Evolutionary conservation across 768 basidiomycete genomes (phyloP).

Genomic region (Termitomyces sp.): DNA sequence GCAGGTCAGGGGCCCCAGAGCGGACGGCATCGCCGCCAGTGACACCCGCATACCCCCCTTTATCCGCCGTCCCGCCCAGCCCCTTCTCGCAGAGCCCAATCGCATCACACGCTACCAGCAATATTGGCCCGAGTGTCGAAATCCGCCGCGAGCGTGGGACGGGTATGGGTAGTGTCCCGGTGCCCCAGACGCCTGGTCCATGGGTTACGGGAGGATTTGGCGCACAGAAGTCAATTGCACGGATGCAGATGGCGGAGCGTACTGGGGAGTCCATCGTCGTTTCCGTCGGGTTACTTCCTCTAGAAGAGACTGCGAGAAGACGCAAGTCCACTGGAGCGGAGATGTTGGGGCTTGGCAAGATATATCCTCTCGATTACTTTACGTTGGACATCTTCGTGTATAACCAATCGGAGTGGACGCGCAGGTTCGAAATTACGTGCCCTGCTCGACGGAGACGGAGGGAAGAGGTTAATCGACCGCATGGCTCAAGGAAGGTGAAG

Average conservation of each 20-base stretch:
- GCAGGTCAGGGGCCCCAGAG: slow-evolving; percentile 5
- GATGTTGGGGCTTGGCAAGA: slow-evolving; percentile 35
- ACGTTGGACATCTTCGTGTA: slow-evolving; percentile 85
- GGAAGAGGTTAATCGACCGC: slow-evolving; percentile 21
- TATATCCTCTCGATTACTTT: slow-evolving; percentile 73
- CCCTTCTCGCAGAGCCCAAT: slow-evolving; percentile 56
- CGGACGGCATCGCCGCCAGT: slow-evolving; percentile 30
- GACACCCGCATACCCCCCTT: slow-evolving; percentile 63
- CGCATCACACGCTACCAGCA: slow-evolving; percentile 40
- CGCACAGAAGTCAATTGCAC: slow-evolving; percentile 28
- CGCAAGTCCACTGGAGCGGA: slow-evolving; percentile 13
- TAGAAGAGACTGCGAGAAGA: slow-evolving; percentile 15
- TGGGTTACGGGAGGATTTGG: slow-evolving; percentile 39
- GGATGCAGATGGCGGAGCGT: slow-evolving; percentile 24
- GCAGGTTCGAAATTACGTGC: slow-evolving; percentile 73
- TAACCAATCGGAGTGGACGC: slow-evolving; percentile 71
- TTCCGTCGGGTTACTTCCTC: slow-evolving; percentile 52
- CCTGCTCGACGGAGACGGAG: slow-evolving; percentile 48
- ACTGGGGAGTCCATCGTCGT: slow-evolving; percentile 61
- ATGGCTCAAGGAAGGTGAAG: slow-evolving; percentile 24
- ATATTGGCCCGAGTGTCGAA: slow-evolving; percentile 58
- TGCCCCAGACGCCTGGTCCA: slow-evolving; percentile 55
- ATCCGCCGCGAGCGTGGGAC: slow-evolving; percentile 55
- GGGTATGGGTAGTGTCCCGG: slow-evolving; percentile 24
- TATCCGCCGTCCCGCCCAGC: slow-evolving; percentile 40